phyloP scores from a whole-genome alignment of 768 basidiomycete species.

The Atractiella rhizophila region DNA sequence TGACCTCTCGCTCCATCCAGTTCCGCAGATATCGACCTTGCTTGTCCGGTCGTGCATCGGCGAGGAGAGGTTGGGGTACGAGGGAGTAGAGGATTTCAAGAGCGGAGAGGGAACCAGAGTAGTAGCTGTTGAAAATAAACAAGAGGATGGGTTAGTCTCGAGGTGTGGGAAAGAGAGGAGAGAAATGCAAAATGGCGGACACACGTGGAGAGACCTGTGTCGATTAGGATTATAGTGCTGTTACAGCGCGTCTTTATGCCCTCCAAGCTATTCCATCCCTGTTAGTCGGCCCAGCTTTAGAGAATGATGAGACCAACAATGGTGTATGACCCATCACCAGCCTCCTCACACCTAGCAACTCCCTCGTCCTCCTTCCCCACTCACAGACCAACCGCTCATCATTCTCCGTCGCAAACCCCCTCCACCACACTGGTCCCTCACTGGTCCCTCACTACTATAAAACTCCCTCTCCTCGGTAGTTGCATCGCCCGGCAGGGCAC shows the following conservation, averaged over 20 bases:
- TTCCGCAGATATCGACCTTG: neutral
- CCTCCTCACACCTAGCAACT: conserved; percentile 51
- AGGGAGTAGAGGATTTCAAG: conserved; percentile 48
- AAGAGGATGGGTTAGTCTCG: too few relatives aligned
- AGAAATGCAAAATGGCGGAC: neutral
- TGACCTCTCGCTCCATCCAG: conserved; percentile 2
- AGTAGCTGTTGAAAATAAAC: conserved; percentile 20
- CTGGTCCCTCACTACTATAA: conserved; percentile 27
- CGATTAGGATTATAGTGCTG: conserved; percentile 85
- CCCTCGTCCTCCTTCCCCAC: conserved; percentile 42
- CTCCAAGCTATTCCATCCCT: too few relatives aligned
- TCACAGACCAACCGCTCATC: conserved; percentile 42
- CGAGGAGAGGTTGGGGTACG: too few relatives aligned
- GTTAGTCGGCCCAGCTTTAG: too few relatives aligned
- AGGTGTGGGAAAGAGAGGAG: neutral
- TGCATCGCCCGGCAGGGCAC: conserved; percentile 33
- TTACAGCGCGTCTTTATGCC: conserved; percentile 62
- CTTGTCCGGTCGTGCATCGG: neutral
- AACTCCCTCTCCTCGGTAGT: conserved; percentile 42
- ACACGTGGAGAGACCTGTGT: conserved; percentile 38
- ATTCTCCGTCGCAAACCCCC: conserved; percentile 60
- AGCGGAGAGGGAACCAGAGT: conserved; percentile 75
- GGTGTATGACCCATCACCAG: conserved; percentile 97
- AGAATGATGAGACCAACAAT: too few relatives aligned
- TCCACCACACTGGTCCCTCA: conserved; percentile 48